A percentile compares a stretch with the other conserved stretches of the same genome.
phyloP scores from a whole-genome alignment of 345 rosid genomes.

The Laguncularia racemosa region DNA sequence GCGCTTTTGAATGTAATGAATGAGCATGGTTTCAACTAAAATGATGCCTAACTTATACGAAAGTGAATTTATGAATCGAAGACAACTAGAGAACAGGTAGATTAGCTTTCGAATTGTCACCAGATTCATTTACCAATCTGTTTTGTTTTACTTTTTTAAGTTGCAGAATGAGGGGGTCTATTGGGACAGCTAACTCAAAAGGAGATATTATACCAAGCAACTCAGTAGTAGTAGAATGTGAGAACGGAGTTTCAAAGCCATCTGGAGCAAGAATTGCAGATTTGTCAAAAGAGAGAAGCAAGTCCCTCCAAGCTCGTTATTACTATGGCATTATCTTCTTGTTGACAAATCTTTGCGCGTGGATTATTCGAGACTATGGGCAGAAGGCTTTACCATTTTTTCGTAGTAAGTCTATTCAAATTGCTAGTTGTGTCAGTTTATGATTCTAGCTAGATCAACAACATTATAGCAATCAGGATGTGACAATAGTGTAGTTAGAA shows the following conservation, averaged over 20 bases:
- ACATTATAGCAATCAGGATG: too few species aligned
- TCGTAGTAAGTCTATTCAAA: constrained; percentile 35
- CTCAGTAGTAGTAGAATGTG: constrained; percentile 23
- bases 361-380: constrained; percentile 87
- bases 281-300: constrained; percentile 33
- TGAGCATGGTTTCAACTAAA: too few species aligned
- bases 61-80: too few species aligned
- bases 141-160: too few species aligned
- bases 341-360: constrained; percentile 56
- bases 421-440: too few species aligned
- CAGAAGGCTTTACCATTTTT: constrained; percentile 39
- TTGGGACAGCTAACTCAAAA: constrained; percentile 9
- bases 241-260: constrained; percentile 14
- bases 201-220: constrained; percentile 18
- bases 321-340: constrained; percentile 64
- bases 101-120: too few species aligned
- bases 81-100: too few species aligned
- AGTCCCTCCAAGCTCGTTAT: constrained; percentile 56
- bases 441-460: too few species aligned
- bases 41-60: too few species aligned
- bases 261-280: constrained; percentile 19
- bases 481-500: too few species aligned
- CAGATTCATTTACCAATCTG: too few species aligned
- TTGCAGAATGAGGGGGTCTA: constrained; percentile 21
- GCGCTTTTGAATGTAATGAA: too few species aligned